These are phyloP conservation scores for Emericellopsis cladophorae DNA, from an alignment of 2,329 filamentous ascomycete species.

Conservation along the genomic window DNA sequence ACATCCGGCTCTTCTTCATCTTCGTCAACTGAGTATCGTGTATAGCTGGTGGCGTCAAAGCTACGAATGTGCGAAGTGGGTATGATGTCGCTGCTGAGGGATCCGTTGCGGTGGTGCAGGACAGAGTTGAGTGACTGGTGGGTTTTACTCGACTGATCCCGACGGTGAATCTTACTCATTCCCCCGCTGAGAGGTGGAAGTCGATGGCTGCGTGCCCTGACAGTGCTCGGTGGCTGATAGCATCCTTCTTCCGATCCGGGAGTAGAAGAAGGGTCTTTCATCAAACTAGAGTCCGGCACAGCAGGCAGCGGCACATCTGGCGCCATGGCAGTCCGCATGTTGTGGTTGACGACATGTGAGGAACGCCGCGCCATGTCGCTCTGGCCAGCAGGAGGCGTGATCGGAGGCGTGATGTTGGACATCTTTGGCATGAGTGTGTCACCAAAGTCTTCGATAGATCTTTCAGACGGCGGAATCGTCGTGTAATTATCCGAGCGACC, in stretches of 20 bases:
- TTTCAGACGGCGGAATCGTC: constrained; percentile 29
- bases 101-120: constrained; percentile 44
- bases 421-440: constrained; percentile 35
- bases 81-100: constrained; percentile 43
- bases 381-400: constrained; percentile 38
- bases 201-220: constrained; percentile 9
- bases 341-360: constrained; percentile 40
- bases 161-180: constrained; percentile 23
- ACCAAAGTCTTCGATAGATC: constrained; percentile 38
- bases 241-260: constrained; percentile 17
- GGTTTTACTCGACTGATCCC: constrained; percentile 34
- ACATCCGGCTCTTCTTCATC: constrained; percentile 25
- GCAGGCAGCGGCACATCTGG: constrained; percentile 31
- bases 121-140: constrained; percentile 35
- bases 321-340: constrained; percentile 20
- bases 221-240: too few relatives aligned
- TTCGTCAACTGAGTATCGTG: constrained; percentile 33
- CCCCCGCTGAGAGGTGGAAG: constrained; percentile 14
- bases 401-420: constrained; percentile 46
- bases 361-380: constrained; percentile 35
- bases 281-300: constrained; percentile 30
- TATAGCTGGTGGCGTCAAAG: constrained; percentile 47
- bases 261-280: constrained; percentile 14
- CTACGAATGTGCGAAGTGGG: constrained; percentile 40
- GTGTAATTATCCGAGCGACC: constrained; percentile 33